Percentiles rank a stretch among this genome's conserved stretches.
phyloP scores from a whole-genome alignment of 768 basidiomycete genomes.

The Tephrocybe sp. region DNA sequence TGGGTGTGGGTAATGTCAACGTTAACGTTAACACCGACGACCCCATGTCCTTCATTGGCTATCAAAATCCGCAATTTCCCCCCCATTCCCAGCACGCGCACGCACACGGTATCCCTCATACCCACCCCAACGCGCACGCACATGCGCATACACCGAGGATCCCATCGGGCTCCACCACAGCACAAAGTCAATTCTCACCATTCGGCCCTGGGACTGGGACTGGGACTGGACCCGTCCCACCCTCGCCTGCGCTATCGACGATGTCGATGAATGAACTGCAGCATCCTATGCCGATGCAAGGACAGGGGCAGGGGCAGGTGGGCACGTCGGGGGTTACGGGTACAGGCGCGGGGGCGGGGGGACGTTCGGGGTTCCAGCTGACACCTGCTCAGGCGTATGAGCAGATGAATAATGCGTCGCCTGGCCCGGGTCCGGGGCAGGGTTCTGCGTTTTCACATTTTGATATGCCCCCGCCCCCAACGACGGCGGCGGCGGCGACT shows the following conservation, averaged over 20 bases:
- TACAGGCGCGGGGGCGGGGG: constrained; percentile 35
- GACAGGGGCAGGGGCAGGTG: constrained; percentile 33
- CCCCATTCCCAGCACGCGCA: constrained; percentile 5
- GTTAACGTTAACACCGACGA: constrained; percentile 30
- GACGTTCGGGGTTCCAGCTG: constrained; percentile 42
- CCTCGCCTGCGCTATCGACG: too few relatives aligned
- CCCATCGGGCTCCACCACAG: constrained; percentile 20
- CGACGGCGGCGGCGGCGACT: too few relatives aligned
- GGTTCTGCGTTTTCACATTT: constrained; percentile 27
- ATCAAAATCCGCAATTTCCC: constrained; percentile 30
- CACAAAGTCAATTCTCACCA: constrained; percentile 31
- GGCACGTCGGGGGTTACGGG: constrained; percentile 30
- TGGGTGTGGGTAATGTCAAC: too few relatives aligned
- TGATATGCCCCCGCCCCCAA: constrained; percentile 25
- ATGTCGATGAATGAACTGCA: too few relatives aligned
- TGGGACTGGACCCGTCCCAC: too few relatives aligned
- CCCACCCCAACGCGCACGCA: constrained; percentile 6
- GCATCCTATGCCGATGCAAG: too few relatives aligned
- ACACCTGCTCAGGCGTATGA: constrained; percentile 67
- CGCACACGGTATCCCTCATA: too few relatives aligned
- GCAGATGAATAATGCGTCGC: constrained; percentile 39
- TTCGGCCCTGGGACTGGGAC: constrained; percentile 38
- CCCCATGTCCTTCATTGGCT: constrained; percentile 40
- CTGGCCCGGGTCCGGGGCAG: constrained; percentile 14
- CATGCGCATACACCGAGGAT: constrained; percentile 31